Base-by-base conservation (phyloP, 441 rosid genomes). In the Bocquillonia castaneifolia region DNA sequence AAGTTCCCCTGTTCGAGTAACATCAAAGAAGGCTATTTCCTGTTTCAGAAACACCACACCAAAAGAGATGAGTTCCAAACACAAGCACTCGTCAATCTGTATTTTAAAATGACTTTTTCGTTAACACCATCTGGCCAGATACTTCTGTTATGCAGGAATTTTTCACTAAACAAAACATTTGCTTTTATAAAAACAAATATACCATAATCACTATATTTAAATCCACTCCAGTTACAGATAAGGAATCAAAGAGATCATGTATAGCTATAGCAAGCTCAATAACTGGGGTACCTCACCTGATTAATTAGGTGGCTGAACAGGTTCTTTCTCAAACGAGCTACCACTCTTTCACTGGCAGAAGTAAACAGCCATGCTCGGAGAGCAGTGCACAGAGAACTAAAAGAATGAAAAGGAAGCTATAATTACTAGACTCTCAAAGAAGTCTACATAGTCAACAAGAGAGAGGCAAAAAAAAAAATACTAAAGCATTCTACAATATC, bases 1-100 rank as follows among this genome's bases (percentile, higher is more conserved):
- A 70, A 93, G 91, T 75, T 93, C 98, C 65, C 98, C 98, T 6
- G 97, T 93, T 77, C 93, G 78, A 25, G 97, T 89, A 45, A 91
- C 92, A 81, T 89, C 95, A 78, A 72, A 91, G 80, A 93, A 93
- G 72, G 97, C 96, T 74, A 93, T 88, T 77, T 91, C 96, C 96
- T 90, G 86, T 67, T 68, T 63, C 17, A 60, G 72, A 63, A 70
- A 42, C 2, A 68, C 44, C 55, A 63, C 13, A 40, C 50, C 22
- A 31, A 62, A 61, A 39, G 14, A 18, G 56, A 34, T 20, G 31
- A 36, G 22, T 14, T 26, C 68, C 64, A 28, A 39, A 22, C 36
- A n/a, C 37, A 40, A 25, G 32, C 23, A 45, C 48, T 25, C 53
- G 63, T 26, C 42, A 67, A 53, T 17, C 51, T 12, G 34, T 65